These are phyloP conservation scores for Chaetomiaceae sp. DNA, from an alignment of 2,329 filamentous ascomycete genomes.

Conservation along the genomic window DNA sequence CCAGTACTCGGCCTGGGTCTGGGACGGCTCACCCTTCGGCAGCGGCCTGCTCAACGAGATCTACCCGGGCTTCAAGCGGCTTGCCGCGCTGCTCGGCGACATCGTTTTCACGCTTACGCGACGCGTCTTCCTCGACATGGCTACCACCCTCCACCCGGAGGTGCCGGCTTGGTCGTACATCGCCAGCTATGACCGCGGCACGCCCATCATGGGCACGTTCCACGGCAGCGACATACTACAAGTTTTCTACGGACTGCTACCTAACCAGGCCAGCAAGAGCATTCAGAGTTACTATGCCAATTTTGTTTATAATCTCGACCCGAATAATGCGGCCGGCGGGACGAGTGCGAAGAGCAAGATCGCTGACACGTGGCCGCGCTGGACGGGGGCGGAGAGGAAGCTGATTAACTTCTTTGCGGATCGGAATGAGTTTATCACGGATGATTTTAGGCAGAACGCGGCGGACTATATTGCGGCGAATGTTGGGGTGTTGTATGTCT, in stretches of 20 bases:
- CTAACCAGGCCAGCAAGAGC: slow-evolving; percentile 56
- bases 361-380: slow-evolving; percentile 40
- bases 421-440: slow-evolving; percentile 21
- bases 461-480: slow-evolving; percentile 27
- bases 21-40: slow-evolving; percentile 66
- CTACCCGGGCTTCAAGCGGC: slow-evolving; percentile 73
- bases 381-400: slow-evolving; percentile 38
- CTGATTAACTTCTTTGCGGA: slow-evolving; percentile 45
- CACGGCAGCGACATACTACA: slow-evolving; percentile 67
- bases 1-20: slow-evolving; percentile 55
- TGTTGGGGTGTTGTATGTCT: slow-evolving; percentile 20
- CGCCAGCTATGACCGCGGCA: slow-evolving; percentile 65
- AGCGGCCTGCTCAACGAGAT: slow-evolving; percentile 65
- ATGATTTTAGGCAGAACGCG: slow-evolving; percentile 29
- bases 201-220: slow-evolving; percentile 69
- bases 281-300: slow-evolving; percentile 68
- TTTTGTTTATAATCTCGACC: slow-evolving; percentile 67
- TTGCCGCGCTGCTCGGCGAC: slow-evolving; percentile 72
- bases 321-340: slow-evolving; percentile 47
- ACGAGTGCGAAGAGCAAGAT: slow-evolving; percentile 35
- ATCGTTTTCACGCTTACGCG: slow-evolving; percentile 69
- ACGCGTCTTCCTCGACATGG: slow-evolving; percentile 54
- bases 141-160: slow-evolving; percentile 44
- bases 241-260: slow-evolving; percentile 61
- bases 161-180: slow-evolving; percentile 73